Evolutionary conservation across 2,329 filamentous ascomycete species (phyloP).

Genomic region (Gyromitra esculenta): DNA sequence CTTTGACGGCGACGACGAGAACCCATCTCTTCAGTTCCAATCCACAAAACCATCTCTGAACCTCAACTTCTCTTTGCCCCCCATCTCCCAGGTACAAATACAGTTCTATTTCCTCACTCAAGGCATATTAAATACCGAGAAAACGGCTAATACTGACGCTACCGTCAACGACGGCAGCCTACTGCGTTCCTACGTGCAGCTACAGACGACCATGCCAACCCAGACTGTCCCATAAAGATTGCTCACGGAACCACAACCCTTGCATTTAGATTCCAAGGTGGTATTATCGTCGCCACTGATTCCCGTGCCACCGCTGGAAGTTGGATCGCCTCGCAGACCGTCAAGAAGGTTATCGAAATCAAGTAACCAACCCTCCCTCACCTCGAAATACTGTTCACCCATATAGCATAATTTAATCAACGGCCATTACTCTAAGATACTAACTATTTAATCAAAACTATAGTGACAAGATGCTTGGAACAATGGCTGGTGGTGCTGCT

Average conservation of each 20-base stretch:
- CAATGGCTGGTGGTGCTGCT: conserved; percentile 97
- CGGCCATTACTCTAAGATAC: conserved; percentile 4
- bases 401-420: neutral
- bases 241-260: conserved; percentile 98
- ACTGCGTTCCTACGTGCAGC: conserved; percentile 94
- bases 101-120: conserved; percentile 34
- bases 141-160: conserved; percentile 37
- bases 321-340: conserved; percentile 99
- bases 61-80: conserved; percentile 93
- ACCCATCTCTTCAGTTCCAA: conserved; percentile 74
- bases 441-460: conserved; percentile 4
- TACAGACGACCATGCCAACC: conserved; percentile 97
- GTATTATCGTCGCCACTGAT: conserved; percentile 98
- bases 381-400: neutral
- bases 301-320: conserved; percentile 96
- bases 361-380: conserved; percentile 66
- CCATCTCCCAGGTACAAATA: conserved; percentile 78
- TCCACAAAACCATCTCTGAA: conserved; percentile 79
- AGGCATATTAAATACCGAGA: conserved; percentile 6
- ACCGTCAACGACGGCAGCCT: conserved; percentile 66
- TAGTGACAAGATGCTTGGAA: conserved; percentile 75
- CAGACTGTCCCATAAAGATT: conserved; percentile 97
- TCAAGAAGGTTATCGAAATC: conserved; percentile 99
- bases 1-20: conserved; percentile 74
- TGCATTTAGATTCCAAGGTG: conserved; percentile 96